Evolutionary conservation across 257 asterid genomes (phyloP).

Genomic region (Fraxinus anomala): DNA sequence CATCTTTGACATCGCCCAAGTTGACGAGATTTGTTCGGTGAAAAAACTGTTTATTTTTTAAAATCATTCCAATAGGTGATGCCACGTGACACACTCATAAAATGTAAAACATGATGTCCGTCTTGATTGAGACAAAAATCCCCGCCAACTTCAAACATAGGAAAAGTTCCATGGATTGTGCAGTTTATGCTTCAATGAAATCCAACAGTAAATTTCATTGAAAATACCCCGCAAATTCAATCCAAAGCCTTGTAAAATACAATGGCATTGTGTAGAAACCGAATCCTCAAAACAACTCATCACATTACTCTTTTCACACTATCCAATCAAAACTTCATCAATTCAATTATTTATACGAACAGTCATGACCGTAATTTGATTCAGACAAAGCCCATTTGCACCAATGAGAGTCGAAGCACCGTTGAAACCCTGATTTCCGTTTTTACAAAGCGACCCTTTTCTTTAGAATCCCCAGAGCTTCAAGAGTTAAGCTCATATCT

Average conservation of each 20-base stretch:
- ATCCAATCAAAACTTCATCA: conserved; percentile 11
- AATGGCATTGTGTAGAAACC: conserved; percentile 19
- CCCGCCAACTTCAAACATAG: neutral
- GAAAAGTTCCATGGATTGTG: neutral
- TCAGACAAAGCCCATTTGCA: conserved; percentile 37
- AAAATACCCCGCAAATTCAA: neutral
- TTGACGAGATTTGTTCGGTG: no score
- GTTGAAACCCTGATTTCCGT: conserved; percentile 59
- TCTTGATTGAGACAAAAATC: neutral
- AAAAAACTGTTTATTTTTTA: no score
- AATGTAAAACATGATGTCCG: no score
- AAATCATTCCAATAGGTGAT: no score
- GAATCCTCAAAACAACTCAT: conserved; percentile 24
- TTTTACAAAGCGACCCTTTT: conserved; percentile 49
- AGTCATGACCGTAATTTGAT: neutral
- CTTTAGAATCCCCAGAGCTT: conserved; percentile 55
- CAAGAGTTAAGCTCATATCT: conserved; percentile 57
- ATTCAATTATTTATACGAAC: conserved; percentile 14
- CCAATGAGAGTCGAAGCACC: conserved; percentile 24
- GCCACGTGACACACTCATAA: no score
- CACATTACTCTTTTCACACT: conserved; percentile 24
- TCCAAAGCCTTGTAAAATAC: neutral
- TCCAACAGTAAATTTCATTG: neutral
- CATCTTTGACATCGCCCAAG: no score
- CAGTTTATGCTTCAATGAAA: neutral